A percentile compares a stretch with the other conserved stretches of the same genome.
Evolutionary conservation across 2,329 filamentous ascomycete species (phyloP).

Genomic region (Sordariomycetes sp.): DNA sequence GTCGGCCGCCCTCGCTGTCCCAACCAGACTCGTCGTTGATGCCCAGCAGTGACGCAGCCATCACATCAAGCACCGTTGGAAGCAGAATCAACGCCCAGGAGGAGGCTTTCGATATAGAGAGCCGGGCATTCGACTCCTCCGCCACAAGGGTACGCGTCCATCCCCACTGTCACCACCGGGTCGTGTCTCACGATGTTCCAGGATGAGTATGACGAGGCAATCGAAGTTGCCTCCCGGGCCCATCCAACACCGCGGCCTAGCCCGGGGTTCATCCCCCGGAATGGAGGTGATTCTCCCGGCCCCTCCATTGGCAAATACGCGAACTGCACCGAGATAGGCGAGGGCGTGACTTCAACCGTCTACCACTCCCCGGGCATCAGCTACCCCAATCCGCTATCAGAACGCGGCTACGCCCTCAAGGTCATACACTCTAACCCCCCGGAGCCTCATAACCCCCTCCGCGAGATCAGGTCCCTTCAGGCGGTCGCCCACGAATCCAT

Average conservation of each 20-base stretch:
- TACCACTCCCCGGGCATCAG: conserved; percentile 50
- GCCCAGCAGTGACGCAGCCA: not conserved
- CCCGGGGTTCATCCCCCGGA: not conserved
- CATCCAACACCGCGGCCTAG: conserved; percentile 2
- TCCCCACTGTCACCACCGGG: conserved; percentile 6
- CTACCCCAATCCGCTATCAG: not conserved
- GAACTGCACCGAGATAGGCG: conserved; percentile 43
- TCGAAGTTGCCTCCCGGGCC: conserved; percentile 13
- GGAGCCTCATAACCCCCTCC: conserved; percentile 71
- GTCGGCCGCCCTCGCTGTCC: conserved; percentile 15
- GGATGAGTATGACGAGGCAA: conserved; percentile 47
- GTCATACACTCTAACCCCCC: conserved; percentile 66
- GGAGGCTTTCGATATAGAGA: conserved; percentile 56
- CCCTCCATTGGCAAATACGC: conserved; percentile 41
- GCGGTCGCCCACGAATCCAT: conserved; percentile 41
- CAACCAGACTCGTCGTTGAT: not conserved
- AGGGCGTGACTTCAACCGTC: conserved; percentile 72
- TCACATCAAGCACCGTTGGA: not conserved
- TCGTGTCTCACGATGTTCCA: conserved; percentile 19
- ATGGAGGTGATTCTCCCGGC: conserved; percentile 13
- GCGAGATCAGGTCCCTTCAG: conserved; percentile 67
- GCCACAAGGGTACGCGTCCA: conserved; percentile 37
- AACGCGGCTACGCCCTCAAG: conserved; percentile 56
- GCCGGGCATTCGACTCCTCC: conserved; percentile 48
- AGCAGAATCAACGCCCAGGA: conserved; percentile 10